phyloP scores from a whole-genome alignment of 2,329 filamentous ascomycete species.

The Penicillium sp. region DNA sequence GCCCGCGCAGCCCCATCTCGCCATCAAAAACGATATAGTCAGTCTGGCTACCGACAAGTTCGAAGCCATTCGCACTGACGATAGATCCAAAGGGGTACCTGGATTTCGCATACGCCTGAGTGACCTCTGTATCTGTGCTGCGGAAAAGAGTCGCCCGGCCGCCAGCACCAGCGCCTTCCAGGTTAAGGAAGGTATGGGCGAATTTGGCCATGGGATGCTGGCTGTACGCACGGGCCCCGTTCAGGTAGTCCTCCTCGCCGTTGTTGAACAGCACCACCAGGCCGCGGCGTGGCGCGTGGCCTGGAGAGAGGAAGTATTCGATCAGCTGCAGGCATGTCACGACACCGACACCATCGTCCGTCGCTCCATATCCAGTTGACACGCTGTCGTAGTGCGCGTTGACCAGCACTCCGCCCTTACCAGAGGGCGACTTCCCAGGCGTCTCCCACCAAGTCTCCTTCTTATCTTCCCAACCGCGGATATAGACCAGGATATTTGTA shows the following conservation, averaged over 20 bases:
- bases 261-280: constrained; percentile 90
- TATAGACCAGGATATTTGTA: constrained; percentile 88
- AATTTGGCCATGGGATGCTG: constrained; percentile 79
- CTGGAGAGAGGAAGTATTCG: constrained; percentile 75
- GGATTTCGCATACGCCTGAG: constrained; percentile 70
- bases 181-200: constrained; percentile 85
- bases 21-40: constrained; percentile 85
- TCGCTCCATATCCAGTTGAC: constrained; percentile 87
- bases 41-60: constrained; percentile 78
- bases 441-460: constrained; percentile 72
- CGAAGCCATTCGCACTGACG: constrained; percentile 80
- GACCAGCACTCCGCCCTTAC: constrained; percentile 78
- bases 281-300: constrained; percentile 73
- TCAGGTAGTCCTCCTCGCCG: constrained; percentile 89
- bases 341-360: constrained; percentile 89
- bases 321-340: constrained; percentile 84
- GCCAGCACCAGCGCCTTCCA: constrained; percentile 92
- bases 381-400: constrained; percentile 97
- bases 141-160: constrained; percentile 86
- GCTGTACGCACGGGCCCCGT: constrained; percentile 82
- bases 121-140: constrained; percentile 83
- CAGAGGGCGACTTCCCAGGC: constrained; percentile 51
- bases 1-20: constrained; percentile 75
- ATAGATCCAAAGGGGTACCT: constrained; percentile 82
- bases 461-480: constrained; percentile 76